A percentile compares a stretch with the other conserved stretches of the same genome.
phyloP scores from a whole-genome alignment of 2,329 filamentous ascomycete species.

The Trichophyton verrucosum region DNA sequence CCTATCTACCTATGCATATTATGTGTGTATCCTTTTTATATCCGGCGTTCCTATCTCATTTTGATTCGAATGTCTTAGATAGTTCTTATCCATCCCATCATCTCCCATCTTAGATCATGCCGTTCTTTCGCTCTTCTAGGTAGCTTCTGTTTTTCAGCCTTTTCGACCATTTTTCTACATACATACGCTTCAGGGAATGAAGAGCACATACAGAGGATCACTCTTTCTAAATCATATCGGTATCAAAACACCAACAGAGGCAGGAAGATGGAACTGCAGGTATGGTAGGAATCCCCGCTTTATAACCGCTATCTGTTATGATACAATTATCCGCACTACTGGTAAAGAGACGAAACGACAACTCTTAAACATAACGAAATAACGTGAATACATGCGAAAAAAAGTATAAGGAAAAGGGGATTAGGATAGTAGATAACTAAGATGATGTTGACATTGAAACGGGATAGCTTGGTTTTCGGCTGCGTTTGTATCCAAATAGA shows the following conservation, averaged over 20 bases:
- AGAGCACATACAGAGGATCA: background rate
- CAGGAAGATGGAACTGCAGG: background rate
- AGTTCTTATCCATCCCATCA: background rate
- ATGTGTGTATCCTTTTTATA: background rate
- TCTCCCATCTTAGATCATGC: conserved; percentile 2
- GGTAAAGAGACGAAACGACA: conserved; percentile 1
- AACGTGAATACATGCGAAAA: conserved; percentile 3
- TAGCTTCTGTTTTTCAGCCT: background rate
- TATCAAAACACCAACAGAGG: no score
- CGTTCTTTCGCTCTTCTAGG: no score
- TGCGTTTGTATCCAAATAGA: conserved; percentile 1
- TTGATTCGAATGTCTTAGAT: conserved; percentile 3
- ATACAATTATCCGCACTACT: conserved; percentile 6
- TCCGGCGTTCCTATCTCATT: background rate
- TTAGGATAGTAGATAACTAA: background rate
- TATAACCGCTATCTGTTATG: conserved; percentile 6
- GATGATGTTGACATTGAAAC: background rate
- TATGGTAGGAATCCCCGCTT: conserved; percentile 4
- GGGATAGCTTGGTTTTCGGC: background rate
- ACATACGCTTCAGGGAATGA: background rate
- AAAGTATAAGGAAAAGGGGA: background rate
- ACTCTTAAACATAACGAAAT: conserved; percentile 3
- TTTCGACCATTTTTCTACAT: no score
- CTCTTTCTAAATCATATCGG: no score
- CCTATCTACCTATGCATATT: background rate